Conservation (phyloP, 768 basidiomycete genomes). For the Steccherinum ochraceum region DNA sequence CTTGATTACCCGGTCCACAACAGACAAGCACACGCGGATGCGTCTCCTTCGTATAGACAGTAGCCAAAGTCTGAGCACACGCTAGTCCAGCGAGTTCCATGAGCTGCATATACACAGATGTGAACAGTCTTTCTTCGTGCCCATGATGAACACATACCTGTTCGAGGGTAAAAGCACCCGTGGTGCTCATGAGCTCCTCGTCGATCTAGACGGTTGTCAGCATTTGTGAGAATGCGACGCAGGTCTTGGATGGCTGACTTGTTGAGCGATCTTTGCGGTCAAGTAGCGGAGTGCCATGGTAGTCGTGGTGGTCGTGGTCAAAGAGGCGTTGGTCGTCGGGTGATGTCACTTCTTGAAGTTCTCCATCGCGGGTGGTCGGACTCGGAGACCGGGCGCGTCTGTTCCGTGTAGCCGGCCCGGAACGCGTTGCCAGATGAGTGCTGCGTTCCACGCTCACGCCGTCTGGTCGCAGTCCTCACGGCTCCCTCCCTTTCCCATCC, state of each 20-base stretch:
- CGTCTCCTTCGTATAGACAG: constrained; percentile 61
- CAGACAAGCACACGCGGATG: constrained; percentile 84
- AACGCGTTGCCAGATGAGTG: no score
- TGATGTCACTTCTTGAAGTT: neutral
- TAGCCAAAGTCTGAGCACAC: constrained; percentile 83
- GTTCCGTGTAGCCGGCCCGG: no score
- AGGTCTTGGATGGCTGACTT: constrained; percentile 34
- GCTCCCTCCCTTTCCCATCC: no score
- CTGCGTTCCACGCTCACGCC: no score
- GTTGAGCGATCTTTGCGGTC: constrained; percentile 69
- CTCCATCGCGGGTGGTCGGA: neutral
- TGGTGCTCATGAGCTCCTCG: constrained; percentile 82
- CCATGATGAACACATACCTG: constrained; percentile 45
- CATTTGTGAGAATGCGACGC: constrained; percentile 2
- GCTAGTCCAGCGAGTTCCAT: constrained; percentile 97
- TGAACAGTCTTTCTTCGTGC: neutral
- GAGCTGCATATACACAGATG: constrained; percentile 41
- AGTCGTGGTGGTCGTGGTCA: neutral
- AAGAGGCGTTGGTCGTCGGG: neutral
- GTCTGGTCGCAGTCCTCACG: no score
- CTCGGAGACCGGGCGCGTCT: no score
- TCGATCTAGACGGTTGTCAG: constrained; percentile 59
- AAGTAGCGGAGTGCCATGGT: constrained; percentile 59
- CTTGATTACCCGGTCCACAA: constrained; percentile 97
- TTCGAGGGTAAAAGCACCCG: constrained; percentile 93